Percentiles rank a stretch among this genome's conserved stretches.
phyloP scores from a whole-genome alignment of 495 filamentous ascomycete genomes.

The Lasiosphaeriaceae sp. region DNA sequence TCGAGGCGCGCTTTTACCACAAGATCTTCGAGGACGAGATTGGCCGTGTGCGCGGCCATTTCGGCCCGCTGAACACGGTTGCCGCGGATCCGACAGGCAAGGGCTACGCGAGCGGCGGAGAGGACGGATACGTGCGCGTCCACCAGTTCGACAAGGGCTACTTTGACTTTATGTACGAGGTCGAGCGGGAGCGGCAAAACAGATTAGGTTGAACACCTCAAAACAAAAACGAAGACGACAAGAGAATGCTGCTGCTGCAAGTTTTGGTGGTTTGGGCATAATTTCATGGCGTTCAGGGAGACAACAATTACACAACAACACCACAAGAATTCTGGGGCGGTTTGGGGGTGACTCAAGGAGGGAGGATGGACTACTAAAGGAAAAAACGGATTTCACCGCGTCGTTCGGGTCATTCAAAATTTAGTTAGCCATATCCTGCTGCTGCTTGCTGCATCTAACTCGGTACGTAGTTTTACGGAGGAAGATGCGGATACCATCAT shows the following conservation, averaged over 20 bases:
- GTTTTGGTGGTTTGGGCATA: not conserved
- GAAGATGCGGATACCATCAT: too few species aligned
- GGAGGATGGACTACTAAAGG: not conserved
- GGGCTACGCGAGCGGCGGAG: slow-evolving; percentile 88
- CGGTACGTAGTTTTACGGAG: too few species aligned
- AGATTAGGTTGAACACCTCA: slow-evolving; percentile 22
- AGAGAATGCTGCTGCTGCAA: not conserved
- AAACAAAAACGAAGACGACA: slow-evolving; percentile 4
- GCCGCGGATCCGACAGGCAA: slow-evolving; percentile 86
- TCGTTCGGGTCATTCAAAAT: not conserved
- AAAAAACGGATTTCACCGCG: not conserved
- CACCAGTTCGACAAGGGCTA: slow-evolving; percentile 98
- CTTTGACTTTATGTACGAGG: slow-evolving; percentile 98
- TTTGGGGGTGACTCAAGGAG: too few species aligned
- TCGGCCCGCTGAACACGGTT: slow-evolving; percentile 80
- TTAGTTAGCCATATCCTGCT: not conserved
- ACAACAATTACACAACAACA: not conserved
- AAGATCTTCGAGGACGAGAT: slow-evolving; percentile 99
- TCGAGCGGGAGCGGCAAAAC: slow-evolving; percentile 64
- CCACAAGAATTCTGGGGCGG: too few species aligned
- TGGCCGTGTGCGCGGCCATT: slow-evolving; percentile 92
- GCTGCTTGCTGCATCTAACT: not conserved
- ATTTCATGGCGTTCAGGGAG: not conserved
- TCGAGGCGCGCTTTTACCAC: slow-evolving; percentile 98
- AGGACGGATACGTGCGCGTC: slow-evolving; percentile 97